Evolutionary conservation across 495 filamentous ascomycete genomes (phyloP).

Genomic region (Tuber indicum): DNA sequence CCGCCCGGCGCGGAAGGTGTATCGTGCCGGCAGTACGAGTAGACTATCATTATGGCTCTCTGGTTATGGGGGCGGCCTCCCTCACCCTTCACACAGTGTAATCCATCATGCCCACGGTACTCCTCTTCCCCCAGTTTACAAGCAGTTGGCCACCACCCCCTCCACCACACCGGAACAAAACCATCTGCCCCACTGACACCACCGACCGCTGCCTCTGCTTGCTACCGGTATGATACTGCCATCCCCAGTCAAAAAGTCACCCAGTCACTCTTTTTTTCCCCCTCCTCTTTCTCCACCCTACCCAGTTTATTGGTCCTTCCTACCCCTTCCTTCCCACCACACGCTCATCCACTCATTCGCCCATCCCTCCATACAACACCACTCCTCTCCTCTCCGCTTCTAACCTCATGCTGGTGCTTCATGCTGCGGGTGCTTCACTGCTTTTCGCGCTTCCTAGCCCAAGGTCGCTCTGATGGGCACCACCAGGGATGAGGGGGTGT

Average conservation of each 20-base stretch:
- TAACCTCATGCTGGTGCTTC: background rate
- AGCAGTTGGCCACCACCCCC: background rate
- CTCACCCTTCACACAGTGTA: background rate
- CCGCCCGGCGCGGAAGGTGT: background rate
- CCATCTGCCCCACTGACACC: slow-evolving; percentile 3
- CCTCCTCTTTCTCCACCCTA: background rate
- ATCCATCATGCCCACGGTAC: background rate
- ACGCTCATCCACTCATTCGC: background rate
- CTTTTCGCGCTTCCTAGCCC: background rate
- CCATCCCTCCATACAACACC: background rate
- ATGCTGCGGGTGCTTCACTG: background rate
- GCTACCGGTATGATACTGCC: background rate
- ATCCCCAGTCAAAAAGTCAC: background rate
- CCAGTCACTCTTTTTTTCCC: background rate
- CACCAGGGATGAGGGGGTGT: background rate
- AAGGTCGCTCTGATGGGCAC: slow-evolving; percentile 1
- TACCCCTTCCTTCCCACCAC: background rate
- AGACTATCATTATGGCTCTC: background rate
- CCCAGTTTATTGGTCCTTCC: background rate
- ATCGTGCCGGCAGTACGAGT: background rate
- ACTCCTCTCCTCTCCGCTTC: background rate
- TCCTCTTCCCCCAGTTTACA: background rate
- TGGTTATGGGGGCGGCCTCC: background rate
- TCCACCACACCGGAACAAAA: background rate
- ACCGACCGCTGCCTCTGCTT: slow-evolving; percentile 4